phyloP scores from a whole-genome alignment of 140 eudicot species.

The Ambrosia hybrid region DNA sequence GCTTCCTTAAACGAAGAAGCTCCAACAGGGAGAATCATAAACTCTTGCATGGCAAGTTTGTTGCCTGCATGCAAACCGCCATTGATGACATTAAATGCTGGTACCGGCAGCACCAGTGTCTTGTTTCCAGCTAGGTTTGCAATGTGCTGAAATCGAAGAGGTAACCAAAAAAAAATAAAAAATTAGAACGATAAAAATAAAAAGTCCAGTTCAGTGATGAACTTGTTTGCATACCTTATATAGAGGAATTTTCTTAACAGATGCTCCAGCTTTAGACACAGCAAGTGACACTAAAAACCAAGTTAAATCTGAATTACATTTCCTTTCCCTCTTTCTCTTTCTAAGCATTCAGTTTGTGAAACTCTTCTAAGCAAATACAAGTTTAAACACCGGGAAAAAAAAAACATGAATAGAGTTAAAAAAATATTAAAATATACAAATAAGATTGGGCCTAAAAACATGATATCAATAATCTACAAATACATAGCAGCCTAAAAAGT shows the following conservation, averaged over 20 bases:
- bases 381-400: no score
- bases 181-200: not conserved
- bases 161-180: not conserved
- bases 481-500: no score
- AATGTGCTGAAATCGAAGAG: constrained; percentile 39
- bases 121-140: constrained; percentile 60
- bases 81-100: constrained; percentile 52
- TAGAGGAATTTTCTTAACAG: constrained; percentile 47
- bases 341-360: no score
- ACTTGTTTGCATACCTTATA: constrained; percentile 26
- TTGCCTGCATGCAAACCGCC: constrained; percentile 60
- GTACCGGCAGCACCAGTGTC: constrained; percentile 51
- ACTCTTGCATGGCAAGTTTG: constrained; percentile 65
- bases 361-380: no score
- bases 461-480: no score
- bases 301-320: no score
- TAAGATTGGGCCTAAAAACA: no score
- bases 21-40: constrained; percentile 55
- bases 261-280: constrained; percentile 54
- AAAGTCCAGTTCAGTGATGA: not conserved
- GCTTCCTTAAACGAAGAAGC: constrained; percentile 59
- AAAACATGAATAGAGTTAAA: no score
- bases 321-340: no score
- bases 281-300: constrained; percentile 58
- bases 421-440: no score